phyloP scores from a whole-genome alignment of 2,329 filamentous ascomycete species.

The Botrytis deweyae region DNA sequence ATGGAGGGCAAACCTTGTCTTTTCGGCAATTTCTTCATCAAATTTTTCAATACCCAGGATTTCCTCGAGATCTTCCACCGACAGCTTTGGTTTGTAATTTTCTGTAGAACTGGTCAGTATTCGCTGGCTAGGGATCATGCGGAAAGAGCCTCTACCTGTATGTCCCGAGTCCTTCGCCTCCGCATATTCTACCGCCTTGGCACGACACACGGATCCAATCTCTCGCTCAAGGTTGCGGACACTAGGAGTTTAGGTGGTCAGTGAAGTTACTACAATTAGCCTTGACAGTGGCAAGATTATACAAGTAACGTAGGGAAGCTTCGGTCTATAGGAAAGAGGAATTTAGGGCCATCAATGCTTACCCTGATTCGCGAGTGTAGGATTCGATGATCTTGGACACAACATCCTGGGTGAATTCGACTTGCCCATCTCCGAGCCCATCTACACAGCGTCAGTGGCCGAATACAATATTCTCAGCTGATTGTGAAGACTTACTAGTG shows the following conservation, averaged over 20 bases:
- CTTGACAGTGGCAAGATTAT: neutral
- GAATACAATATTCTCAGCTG: conserved; percentile 18
- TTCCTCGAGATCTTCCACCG: conserved; percentile 77
- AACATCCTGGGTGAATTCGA: conserved; percentile 76
- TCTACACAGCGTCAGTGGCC: conserved; percentile 44
- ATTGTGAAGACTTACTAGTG: conserved; percentile 51
- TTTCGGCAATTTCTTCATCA: conserved; percentile 93
- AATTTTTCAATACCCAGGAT: conserved; percentile 93
- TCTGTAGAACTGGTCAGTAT: conserved; percentile 40
- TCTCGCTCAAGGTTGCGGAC: conserved; percentile 96
- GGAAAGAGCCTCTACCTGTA: conserved; percentile 39
- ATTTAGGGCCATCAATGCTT: conserved; percentile 11
- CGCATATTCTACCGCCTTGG: conserved; percentile 92
- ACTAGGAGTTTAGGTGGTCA: conserved; percentile 46
- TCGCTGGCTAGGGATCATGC: neutral
- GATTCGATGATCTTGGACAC: conserved; percentile 93
- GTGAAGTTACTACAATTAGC: conserved; percentile 8
- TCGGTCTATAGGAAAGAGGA: neutral
- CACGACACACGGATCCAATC: conserved; percentile 88
- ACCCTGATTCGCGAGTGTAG: conserved; percentile 82
- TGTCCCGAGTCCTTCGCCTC: conserved; percentile 75
- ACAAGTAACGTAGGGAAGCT: neutral
- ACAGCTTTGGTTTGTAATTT: conserved; percentile 71
- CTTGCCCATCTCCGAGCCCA: conserved; percentile 72
- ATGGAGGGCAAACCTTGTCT: conserved; percentile 48